phyloP scores from a whole-genome alignment of 208 protist genomes.

The Borovskyia barvae region DNA sequence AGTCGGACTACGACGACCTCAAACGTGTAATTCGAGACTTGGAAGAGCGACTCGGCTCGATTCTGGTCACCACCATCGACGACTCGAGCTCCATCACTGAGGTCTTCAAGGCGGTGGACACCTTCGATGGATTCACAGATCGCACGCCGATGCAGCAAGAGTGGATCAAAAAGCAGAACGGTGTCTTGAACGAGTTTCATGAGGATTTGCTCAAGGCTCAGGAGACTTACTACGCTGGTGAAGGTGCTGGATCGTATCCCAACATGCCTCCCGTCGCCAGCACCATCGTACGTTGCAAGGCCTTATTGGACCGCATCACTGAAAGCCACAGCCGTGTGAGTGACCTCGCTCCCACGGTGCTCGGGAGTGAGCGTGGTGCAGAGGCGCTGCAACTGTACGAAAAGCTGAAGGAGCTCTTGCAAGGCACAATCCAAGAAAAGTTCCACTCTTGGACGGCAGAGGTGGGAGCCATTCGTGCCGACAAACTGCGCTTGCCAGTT shows the following conservation, averaged over 20 bases:
- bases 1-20: constrained; percentile 92
- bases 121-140: constrained; percentile 95
- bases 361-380: constrained; percentile 81
- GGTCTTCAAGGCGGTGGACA: constrained; percentile 96
- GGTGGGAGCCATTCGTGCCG: constrained; percentile 85
- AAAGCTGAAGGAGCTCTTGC: constrained; percentile 61
- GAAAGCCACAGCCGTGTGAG: constrained; percentile 82
- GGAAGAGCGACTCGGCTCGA: constrained; percentile 91
- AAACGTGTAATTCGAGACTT: constrained; percentile 83
- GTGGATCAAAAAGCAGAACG: constrained; percentile 92
- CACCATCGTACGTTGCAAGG: constrained; percentile 89
- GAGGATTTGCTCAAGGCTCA: constrained; percentile 89
- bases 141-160: constrained; percentile 93
- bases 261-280: constrained; percentile 94
- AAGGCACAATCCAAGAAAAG: constrained; percentile 73
- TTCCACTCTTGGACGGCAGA: constrained; percentile 90
- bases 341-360: constrained; percentile 68
- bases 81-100: constrained; percentile 91
- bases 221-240: constrained; percentile 91
- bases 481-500: constrained; percentile 94
- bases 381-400: constrained; percentile 85
- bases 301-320: constrained; percentile 94
- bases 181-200: constrained; percentile 79
- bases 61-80: constrained; percentile 93
- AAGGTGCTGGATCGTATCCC: constrained; percentile 68